Conservation (phyloP, 805 yeast species). For the Tetrapisispora arboricola region DNA sequence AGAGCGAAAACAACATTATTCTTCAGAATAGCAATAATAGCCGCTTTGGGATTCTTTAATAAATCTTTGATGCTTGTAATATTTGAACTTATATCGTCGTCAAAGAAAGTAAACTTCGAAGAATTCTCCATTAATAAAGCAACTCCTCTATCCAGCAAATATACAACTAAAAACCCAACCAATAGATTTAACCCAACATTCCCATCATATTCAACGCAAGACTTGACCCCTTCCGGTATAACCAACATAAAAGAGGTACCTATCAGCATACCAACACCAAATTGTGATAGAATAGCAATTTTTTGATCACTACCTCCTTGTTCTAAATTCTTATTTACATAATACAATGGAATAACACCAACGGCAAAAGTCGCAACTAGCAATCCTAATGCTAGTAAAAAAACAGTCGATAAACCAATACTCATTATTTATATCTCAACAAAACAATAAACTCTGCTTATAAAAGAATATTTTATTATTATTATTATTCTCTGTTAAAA, state of each 20-base stretch:
- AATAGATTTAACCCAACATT: slow-evolving; percentile 40
- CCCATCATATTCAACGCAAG: slow-evolving; percentile 26
- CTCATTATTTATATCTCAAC: slow-evolving; percentile 6
- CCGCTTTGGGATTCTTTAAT: slow-evolving; percentile 16
- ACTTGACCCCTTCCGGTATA: slow-evolving; percentile 48
- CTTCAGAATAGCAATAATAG: slow-evolving; percentile 25
- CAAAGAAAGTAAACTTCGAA: neutral
- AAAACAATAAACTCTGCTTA: no score
- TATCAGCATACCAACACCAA: slow-evolving; percentile 46
- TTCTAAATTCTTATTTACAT: slow-evolving; percentile 3
- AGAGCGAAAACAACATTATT: slow-evolving; percentile 49
- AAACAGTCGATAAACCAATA: slow-evolving; percentile 5
- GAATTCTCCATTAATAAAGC: slow-evolving; percentile 8
- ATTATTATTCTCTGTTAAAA: no score
- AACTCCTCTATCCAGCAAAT: slow-evolving; percentile 34
- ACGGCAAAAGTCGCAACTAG: slow-evolving; percentile 21
- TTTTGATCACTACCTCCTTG: slow-evolving; percentile 4
- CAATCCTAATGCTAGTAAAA: slow-evolving; percentile 10
- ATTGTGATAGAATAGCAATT: slow-evolving; percentile 33
- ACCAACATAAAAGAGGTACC: slow-evolving; percentile 46
- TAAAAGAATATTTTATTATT: no score
- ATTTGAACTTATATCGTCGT: neutral
- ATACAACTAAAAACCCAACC: slow-evolving; percentile 41
- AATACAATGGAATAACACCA: slow-evolving; percentile 22
- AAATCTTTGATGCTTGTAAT: slow-evolving; percentile 14